Evolutionary conservation across 306 rosid genomes (phyloP).

Genomic region (Gastrolobium bilobum): DNA sequence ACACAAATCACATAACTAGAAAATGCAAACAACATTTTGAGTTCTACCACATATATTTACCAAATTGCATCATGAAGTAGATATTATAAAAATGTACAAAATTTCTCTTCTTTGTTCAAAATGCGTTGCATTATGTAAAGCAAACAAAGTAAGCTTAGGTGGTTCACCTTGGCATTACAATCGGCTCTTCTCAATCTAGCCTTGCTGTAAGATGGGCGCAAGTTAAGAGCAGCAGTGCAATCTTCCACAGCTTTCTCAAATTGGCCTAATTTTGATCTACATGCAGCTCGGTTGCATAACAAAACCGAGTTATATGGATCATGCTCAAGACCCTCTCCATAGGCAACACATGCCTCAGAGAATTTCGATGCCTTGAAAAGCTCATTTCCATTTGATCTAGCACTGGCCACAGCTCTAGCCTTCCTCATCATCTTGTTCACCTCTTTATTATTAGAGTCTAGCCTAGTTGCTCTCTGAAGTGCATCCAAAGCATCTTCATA

Average conservation of each 20-base stretch:
- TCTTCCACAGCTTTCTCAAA: constrained; percentile 71
- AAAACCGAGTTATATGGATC: constrained; percentile 78
- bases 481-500: constrained; percentile 75
- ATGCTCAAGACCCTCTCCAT: constrained; percentile 75
- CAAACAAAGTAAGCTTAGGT: background rate
- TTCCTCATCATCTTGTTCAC: constrained; percentile 56
- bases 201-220: constrained; percentile 72
- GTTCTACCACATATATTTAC: background rate
- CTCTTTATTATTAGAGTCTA: constrained; percentile 72
- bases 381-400: constrained; percentile 75
- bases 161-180: constrained; percentile 74
- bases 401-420: constrained; percentile 58
- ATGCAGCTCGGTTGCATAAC: constrained; percentile 86
- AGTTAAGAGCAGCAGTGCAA: constrained; percentile 69
- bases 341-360: constrained; percentile 77
- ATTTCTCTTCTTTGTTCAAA: background rate
- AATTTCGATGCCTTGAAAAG: constrained; percentile 67
- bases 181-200: constrained; percentile 88
- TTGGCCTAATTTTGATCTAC: constrained; percentile 72
- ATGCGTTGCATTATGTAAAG: background rate
- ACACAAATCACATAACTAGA: background rate
- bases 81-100: background rate
- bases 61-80: background rate
- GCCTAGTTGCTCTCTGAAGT: constrained; percentile 57
- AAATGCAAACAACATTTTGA: background rate